These are phyloP conservation scores for Hanseniaspora pseudoguilliermondii DNA, from an alignment of 805 yeast genomes.

Conservation along the genomic window DNA sequence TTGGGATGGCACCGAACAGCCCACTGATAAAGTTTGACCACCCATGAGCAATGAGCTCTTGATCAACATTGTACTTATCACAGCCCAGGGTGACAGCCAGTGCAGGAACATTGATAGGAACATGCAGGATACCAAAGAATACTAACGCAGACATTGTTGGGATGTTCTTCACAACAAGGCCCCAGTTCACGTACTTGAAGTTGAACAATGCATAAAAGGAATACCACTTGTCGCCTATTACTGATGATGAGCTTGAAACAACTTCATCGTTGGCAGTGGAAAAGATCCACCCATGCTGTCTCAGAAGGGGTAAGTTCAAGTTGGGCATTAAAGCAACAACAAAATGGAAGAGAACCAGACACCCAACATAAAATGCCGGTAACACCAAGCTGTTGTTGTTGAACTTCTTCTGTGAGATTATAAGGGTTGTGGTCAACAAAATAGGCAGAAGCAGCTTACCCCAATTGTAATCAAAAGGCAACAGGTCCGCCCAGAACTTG, in stretches of 20 bases:
- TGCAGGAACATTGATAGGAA: slow-evolving; percentile 96
- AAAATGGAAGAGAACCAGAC: slow-evolving; percentile 58
- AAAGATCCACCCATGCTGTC: slow-evolving; percentile 79
- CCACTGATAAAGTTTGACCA: slow-evolving; percentile 80
- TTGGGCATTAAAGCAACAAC: slow-evolving; percentile 52
- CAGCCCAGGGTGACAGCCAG: slow-evolving; percentile 79
- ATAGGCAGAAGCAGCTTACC: slow-evolving; percentile 65
- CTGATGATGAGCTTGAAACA: background rate
- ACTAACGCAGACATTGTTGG: slow-evolving; percentile 95
- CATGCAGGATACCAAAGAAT: slow-evolving; percentile 89
- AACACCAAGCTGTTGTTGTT: slow-evolving; percentile 57
- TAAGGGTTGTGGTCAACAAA: slow-evolving; percentile 44
- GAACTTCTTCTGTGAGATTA: slow-evolving; percentile 46
- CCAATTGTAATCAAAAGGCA: slow-evolving; percentile 32
- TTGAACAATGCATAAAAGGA: slow-evolving; percentile 64
- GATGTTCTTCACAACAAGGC: slow-evolving; percentile 47
- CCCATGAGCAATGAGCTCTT: slow-evolving; percentile 92
- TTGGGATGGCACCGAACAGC: slow-evolving; percentile 73
- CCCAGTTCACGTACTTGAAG: slow-evolving; percentile 63
- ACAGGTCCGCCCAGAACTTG: slow-evolving; percentile 39
- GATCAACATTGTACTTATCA: slow-evolving; percentile 75
- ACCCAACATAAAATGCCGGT: slow-evolving; percentile 64
- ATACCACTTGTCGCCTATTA: slow-evolving; percentile 48
- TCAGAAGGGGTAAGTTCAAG: slow-evolving; percentile 47
- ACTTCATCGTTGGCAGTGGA: background rate